These are phyloP conservation scores for Mortierella alpina DNA, from an alignment of 192 early-diverging fungal species.

Conservation along the genomic window DNA sequence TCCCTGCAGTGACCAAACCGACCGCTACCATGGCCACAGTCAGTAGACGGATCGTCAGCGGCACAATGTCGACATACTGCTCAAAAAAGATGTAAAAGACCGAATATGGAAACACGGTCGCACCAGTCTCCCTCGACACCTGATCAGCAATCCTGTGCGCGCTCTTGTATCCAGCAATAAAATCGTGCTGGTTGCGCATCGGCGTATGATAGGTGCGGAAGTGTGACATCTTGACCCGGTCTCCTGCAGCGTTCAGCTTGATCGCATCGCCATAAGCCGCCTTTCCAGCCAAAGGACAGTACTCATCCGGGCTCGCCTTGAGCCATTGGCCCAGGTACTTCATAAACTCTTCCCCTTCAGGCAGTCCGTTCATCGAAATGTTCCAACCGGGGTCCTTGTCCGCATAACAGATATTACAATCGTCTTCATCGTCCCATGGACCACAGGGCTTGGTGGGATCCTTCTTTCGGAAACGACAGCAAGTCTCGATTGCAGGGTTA, in stretches of 20 bases:
- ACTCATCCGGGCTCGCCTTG: slow-evolving; percentile 58
- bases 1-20: slow-evolving; percentile 59
- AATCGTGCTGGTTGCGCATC: slow-evolving; percentile 65
- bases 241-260: slow-evolving; percentile 45
- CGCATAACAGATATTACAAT: slow-evolving; percentile 59
- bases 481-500: slow-evolving; percentile 64
- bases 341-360: slow-evolving; percentile 67
- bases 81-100: slow-evolving; percentile 78
- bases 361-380: slow-evolving; percentile 66
- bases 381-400: slow-evolving; percentile 61
- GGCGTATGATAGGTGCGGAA: slow-evolving; percentile 73
- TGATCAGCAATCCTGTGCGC: slow-evolving; percentile 68
- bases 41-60: slow-evolving; percentile 61
- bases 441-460: slow-evolving; percentile 57
- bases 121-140: slow-evolving; percentile 50
- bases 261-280: slow-evolving; percentile 74
- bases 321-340: slow-evolving; percentile 65
- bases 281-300: slow-evolving; percentile 71
- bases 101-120: slow-evolving; percentile 70
- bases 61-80: slow-evolving; percentile 68
- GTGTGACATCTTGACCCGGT: slow-evolving; percentile 63
- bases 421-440: slow-evolving; percentile 61
- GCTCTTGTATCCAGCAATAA: slow-evolving; percentile 66
- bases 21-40: slow-evolving; percentile 63
- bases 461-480: slow-evolving; percentile 64